phyloP scores from a whole-genome alignment of 805 yeast species.

The Candida silvicultrix region DNA sequence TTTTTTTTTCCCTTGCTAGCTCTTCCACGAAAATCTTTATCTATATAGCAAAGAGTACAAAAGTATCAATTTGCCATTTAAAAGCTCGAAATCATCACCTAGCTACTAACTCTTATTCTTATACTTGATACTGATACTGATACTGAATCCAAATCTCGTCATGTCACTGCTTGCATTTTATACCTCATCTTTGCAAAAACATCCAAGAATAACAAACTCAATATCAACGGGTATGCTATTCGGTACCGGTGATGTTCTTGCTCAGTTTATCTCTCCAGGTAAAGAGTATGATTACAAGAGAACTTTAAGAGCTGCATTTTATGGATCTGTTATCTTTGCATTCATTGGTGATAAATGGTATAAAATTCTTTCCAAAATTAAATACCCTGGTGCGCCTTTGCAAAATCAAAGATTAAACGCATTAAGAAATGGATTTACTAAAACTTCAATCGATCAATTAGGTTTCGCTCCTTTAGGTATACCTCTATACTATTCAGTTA shows the following conservation, averaged over 20 bases:
- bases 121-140: no score
- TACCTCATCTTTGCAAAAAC: slow-evolving; percentile 25
- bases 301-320: slow-evolving; percentile 56
- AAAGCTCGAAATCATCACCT: no score
- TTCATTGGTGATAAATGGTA: slow-evolving; percentile 76
- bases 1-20: no score
- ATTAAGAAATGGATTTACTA: slow-evolving; percentile 30
- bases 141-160: no score
- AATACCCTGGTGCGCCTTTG: slow-evolving; percentile 26
- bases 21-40: no score
- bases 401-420: slow-evolving; percentile 12
- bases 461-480: slow-evolving; percentile 74
- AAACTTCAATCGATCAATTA: slow-evolving; percentile 68
- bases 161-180: slow-evolving; percentile 6
- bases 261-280: slow-evolving; percentile 49
- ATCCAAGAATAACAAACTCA: slow-evolving; percentile 51
- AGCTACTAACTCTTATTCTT: no score
- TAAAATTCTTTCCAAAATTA: slow-evolving; percentile 38
- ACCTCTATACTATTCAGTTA: slow-evolving; percentile 62
- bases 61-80: no score
- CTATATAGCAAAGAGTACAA: no score
- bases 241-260: slow-evolving; percentile 71
- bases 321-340: slow-evolving; percentile 71
- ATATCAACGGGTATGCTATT: slow-evolving; percentile 53
- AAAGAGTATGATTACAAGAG: slow-evolving; percentile 43